phyloP scores from a whole-genome alignment of 208 protist genomes.

The Crithidia mellificae region DNA sequence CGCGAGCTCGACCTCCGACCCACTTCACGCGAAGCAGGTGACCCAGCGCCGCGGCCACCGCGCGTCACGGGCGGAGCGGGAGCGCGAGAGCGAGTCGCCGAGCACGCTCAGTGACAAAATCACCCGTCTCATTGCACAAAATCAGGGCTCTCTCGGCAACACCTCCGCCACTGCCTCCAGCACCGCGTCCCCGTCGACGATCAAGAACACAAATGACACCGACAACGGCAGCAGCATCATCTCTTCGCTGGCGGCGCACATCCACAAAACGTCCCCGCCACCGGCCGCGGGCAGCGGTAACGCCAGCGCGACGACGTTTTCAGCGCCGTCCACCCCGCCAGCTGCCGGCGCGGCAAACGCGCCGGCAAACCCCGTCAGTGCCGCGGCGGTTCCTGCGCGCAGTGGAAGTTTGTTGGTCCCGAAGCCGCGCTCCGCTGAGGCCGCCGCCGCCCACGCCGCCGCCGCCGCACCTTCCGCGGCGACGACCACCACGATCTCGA shows the following conservation, averaged over 20 bases:
- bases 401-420: constrained; percentile 14
- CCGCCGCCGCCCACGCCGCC: neutral
- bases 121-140: constrained; percentile 36
- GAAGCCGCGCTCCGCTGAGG: constrained; percentile 28
- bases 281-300: constrained; percentile 24
- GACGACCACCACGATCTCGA: neutral
- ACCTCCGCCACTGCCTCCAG: neutral
- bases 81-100: constrained; percentile 14
- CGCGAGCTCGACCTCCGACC: constrained; percentile 1
- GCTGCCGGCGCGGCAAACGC: too few relatives aligned
- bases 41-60: constrained; percentile 21
- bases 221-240: constrained; percentile 20
- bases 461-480: neutral
- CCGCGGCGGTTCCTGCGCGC: neutral
- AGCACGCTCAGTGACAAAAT: constrained; percentile 28
- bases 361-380: too few relatives aligned
- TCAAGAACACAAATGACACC: constrained; percentile 2
- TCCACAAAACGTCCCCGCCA: constrained; percentile 10
- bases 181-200: neutral
- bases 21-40: constrained; percentile 6
- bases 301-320: constrained; percentile 2
- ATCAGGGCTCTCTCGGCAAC: constrained; percentile 20
- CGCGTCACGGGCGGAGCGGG: neutral
- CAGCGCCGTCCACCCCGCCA: constrained; percentile 1
- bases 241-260: constrained; percentile 18